Evolutionary conservation across 768 basidiomycete genomes (phyloP), one percentile per base, ranked within the genome.

Genomic region (Suillus luteus): DNA sequence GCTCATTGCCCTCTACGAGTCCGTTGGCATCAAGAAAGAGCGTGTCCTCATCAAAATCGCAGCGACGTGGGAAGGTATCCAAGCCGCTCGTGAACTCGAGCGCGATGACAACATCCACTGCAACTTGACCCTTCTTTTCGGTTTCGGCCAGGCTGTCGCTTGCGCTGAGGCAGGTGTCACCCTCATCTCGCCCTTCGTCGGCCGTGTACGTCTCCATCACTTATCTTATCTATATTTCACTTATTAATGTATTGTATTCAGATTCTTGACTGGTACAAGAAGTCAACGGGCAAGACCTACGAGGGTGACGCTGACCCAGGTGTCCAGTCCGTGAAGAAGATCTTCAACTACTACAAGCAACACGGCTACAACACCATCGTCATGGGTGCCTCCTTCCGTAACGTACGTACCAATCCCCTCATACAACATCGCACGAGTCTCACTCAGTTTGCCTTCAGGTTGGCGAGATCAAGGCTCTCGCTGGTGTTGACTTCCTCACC

Each of bases 211-310:
- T 81, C 19, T 24, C 52, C 38, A 49, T 41, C 51, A 63, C 66
- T 63, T 60, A 54, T 67, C 67, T 17, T 46, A 43, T 63, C 61
- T 40, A 55, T 66, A 54, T 59, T 49, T 64, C 54, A 48, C 46
- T 19, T 49, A 63, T 63, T 68, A 11, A 60, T 60, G 27, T 52
- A 27, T 48, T 62, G 46, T 62, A 24, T 69, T 10, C 15, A 93
- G 92, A 99, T 99, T 76, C 92, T 99, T 68, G 97, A 99, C 81
- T 99, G 95, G 95, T 87, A 99, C 90, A 99, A 99, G 88, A 93
- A 94, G 80, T 69, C 78, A 70, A 87, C 91, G 64, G 94, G 94
- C 55, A 90, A 91, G 82, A 84, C 81, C 73, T 99, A 95, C 83
- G 86, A 88, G 69, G 95, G 93, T 59, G 94, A 93, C 67, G 86